Percentiles rank a stretch among this genome's conserved stretches.
Conservation (phyloP, 768 basidiomycete genomes). For the Serpula lacrymans region DNA sequence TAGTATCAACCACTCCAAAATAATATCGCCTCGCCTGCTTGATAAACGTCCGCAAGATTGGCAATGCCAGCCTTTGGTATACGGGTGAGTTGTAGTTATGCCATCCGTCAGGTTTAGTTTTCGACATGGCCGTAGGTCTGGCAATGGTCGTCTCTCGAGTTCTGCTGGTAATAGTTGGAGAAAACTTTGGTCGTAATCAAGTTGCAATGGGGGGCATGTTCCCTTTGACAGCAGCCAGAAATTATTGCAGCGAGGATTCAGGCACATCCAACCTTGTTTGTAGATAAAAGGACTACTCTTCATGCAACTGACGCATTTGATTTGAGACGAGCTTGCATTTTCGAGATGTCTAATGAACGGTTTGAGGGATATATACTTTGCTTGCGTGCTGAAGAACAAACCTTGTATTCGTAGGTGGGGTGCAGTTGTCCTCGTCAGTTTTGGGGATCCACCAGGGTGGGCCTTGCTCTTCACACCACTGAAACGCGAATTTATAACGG, state of each 20-base stretch:
- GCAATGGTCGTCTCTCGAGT: slow-evolving; percentile 30
- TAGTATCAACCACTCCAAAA: neutral
- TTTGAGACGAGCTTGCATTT: too few relatives aligned
- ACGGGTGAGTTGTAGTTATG: slow-evolving; percentile 51
- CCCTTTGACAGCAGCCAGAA: slow-evolving; percentile 49
- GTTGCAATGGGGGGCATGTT: slow-evolving; percentile 25
- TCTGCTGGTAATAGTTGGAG: slow-evolving; percentile 32
- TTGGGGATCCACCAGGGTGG: slow-evolving; percentile 49
- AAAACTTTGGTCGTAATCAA: slow-evolving; percentile 50
- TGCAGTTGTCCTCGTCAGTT: too few relatives aligned
- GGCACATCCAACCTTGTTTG: slow-evolving; percentile 55
- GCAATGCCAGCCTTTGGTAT: slow-evolving; percentile 71
- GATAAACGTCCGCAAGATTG: slow-evolving; percentile 65
- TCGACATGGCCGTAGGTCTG: slow-evolving; percentile 38
- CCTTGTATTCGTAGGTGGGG: too few relatives aligned
- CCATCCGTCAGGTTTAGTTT: slow-evolving; percentile 24
- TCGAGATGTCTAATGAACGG: neutral
- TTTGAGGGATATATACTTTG: too few relatives aligned
- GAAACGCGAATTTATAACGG: slow-evolving; percentile 80
- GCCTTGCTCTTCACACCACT: slow-evolving; percentile 76
- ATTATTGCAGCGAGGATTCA: slow-evolving; percentile 50
- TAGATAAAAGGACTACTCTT: slow-evolving; percentile 52
- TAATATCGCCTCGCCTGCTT: slow-evolving; percentile 49
- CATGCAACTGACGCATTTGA: slow-evolving; percentile 45
- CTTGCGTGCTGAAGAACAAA: too few relatives aligned